Percentiles rank a stretch among this genome's conserved stretches.
Evolutionary conservation across 805 yeast genomes (phyloP).

Genomic region (Starmera pachycereana): DNA sequence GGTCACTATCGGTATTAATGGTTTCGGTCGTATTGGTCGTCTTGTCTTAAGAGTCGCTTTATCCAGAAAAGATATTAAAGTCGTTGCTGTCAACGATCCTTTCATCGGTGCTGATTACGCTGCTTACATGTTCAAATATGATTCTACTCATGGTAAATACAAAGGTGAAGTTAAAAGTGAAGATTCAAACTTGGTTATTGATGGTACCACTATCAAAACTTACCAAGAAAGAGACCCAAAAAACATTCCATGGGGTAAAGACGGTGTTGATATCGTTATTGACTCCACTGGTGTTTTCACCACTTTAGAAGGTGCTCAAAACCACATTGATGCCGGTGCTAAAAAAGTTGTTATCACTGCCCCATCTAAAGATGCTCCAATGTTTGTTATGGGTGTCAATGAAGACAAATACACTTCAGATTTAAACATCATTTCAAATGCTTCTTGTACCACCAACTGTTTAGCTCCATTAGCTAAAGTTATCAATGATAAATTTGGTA

Average conservation of each 20-base stretch:
- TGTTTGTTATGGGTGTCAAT: constrained; percentile 92
- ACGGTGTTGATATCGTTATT: constrained; percentile 76
- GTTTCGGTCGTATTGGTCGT: constrained; percentile 93
- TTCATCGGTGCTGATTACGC: constrained; percentile 86
- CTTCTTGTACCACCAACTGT: constrained; percentile 95
- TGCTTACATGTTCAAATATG: constrained; percentile 92
- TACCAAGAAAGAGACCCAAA: constrained; percentile 82
- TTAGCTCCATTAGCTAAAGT: constrained; percentile 92
- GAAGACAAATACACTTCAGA: constrained; percentile 68
- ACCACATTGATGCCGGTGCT: constrained; percentile 86
- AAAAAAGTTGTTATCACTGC: constrained; percentile 93
- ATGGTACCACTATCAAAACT: constrained; percentile 56
- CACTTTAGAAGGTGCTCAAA: constrained; percentile 66
- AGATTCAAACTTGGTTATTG: constrained; percentile 52
- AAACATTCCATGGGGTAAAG: constrained; percentile 78
- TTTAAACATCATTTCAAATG: constrained; percentile 74
- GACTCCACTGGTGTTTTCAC: constrained; percentile 96
- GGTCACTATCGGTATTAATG: constrained; percentile 64
- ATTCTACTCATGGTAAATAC: constrained; percentile 85
- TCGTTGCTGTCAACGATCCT: constrained; percentile 87
- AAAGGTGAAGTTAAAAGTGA: constrained; percentile 58
- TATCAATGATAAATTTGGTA: constrained; percentile 75
- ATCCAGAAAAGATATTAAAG: constrained; percentile 61
- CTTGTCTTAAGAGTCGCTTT: constrained; percentile 79
- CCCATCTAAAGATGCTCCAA: constrained; percentile 89